Conservation (phyloP, 331 rosid species). For the Pyracantha coccinea region DNA sequence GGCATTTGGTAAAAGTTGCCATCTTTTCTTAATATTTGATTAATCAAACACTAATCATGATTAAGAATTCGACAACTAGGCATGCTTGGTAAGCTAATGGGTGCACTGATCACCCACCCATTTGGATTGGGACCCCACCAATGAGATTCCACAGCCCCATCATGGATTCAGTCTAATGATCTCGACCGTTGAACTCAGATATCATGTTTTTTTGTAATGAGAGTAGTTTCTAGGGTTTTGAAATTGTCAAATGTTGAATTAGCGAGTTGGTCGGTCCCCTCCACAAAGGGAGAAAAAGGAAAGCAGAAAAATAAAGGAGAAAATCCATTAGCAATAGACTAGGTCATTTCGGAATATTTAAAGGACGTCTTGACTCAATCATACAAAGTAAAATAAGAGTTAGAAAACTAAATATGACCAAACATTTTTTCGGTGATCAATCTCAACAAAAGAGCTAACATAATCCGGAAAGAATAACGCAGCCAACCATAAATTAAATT, state of each 20-base stretch:
- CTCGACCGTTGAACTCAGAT: constrained; percentile 27
- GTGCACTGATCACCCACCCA: constrained; percentile 17
- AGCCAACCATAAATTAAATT: too few species aligned
- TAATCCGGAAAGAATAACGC: too few species aligned
- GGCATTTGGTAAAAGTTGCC: constrained; percentile 10
- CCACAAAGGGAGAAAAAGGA: not conserved
- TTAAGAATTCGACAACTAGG: not conserved
- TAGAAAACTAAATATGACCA: not conserved
- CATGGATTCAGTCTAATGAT: constrained; percentile 11
- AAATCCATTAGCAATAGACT: constrained; percentile 18
- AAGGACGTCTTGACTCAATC: constrained; percentile 17
- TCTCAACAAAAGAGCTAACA: too few species aligned
- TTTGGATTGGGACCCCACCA: constrained; percentile 13
- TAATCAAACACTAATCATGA: not conserved
- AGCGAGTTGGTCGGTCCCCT: constrained; percentile 12
- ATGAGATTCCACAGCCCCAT: not conserved
- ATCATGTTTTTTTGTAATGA: not conserved
- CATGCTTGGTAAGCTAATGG: constrained; percentile 6
- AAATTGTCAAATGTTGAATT: constrained; percentile 10
- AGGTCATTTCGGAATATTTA: constrained; percentile 8
- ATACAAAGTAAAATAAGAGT: constrained; percentile 1
- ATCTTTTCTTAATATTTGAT: not conserved
- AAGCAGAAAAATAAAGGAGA: not conserved
- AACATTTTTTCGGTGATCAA: too few species aligned
- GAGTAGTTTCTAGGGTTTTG: constrained; percentile 6